These are phyloP conservation scores for Scutellaria barbata DNA, from an alignment of 257 asterid species.

Conservation along the genomic window DNA sequence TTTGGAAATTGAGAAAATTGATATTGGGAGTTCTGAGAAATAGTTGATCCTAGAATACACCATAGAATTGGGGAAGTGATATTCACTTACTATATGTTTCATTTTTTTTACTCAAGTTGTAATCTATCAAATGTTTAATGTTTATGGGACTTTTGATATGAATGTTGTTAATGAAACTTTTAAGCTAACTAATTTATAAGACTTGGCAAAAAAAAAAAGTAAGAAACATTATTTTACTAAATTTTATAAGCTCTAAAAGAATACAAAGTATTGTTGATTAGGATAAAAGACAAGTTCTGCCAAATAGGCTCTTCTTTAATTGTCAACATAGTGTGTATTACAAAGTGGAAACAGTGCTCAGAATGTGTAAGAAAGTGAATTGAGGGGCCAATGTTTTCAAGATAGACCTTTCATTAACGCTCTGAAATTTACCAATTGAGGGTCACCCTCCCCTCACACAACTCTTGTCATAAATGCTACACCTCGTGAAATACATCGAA, in stretches of 20 bases:
- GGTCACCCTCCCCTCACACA: background rate
- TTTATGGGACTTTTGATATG: no score
- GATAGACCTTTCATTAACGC: background rate
- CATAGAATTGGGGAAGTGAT: no score
- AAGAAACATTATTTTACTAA: no score
- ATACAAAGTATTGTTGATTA: background rate
- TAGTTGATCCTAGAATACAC: no score
- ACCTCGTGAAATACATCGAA: background rate
- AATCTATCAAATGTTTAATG: no score
- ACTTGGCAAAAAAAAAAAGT: no score
- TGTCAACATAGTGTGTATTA: background rate
- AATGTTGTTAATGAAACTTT: no score
- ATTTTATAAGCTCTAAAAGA: background rate
- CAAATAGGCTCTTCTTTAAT: slow-evolving; percentile 19
- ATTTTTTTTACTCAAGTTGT: no score
- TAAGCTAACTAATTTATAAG: no score
- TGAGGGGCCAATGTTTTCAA: slow-evolving; percentile 1
- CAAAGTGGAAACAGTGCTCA: slow-evolving; percentile 37
- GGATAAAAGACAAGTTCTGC: slow-evolving; percentile 14
- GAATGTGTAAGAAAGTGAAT: slow-evolving; percentile 1
- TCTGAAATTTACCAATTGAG: background rate
- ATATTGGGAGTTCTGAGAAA: no score
- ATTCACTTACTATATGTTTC: no score
- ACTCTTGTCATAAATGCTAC: background rate
- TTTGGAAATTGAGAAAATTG: no score